Conservation (phyloP, 139 green algal species). For the Volvox africanus region DNA sequence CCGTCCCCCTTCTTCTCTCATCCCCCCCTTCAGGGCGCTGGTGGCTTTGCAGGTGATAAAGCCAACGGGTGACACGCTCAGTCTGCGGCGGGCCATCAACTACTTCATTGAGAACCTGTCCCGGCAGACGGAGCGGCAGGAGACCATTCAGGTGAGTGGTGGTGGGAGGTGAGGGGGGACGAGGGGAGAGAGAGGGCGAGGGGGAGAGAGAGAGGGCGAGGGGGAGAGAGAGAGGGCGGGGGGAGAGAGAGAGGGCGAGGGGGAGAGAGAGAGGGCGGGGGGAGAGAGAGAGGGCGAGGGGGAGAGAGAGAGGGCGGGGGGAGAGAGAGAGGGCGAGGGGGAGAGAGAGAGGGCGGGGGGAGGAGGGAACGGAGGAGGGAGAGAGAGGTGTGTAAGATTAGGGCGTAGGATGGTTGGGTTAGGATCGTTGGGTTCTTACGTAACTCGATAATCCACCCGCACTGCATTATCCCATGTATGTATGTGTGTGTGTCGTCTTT, state of each 20-base stretch:
- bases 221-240: background rate
- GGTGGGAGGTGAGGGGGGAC: background rate
- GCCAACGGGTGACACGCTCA: slow-evolving; percentile 73
- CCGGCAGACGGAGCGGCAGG: slow-evolving; percentile 75
- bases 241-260: too few species aligned
- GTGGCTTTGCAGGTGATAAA: slow-evolving; percentile 82
- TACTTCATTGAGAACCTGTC: slow-evolving; percentile 81
- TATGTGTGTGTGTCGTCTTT: too few species aligned
- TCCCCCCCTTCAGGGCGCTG: slow-evolving; percentile 53
- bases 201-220: background rate
- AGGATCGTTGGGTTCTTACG: too few species aligned
- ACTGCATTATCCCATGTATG: too few species aligned
- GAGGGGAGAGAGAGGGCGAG: slow-evolving; percentile 2
- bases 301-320: too few species aligned
- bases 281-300: too few species aligned
- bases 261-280: background rate
- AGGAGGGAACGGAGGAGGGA: too few species aligned
- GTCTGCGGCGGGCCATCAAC: slow-evolving; percentile 73
- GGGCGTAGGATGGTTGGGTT: too few species aligned
- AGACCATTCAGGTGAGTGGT: slow-evolving; percentile 66
- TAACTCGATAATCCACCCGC: too few species aligned
- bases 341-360: too few species aligned
- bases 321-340: too few species aligned
- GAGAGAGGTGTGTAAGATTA: too few species aligned
- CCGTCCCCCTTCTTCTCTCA: background rate